These are phyloP conservation scores for Dendrothele bispora DNA, from an alignment of 768 basidiomycete species.

Conservation along the genomic window DNA sequence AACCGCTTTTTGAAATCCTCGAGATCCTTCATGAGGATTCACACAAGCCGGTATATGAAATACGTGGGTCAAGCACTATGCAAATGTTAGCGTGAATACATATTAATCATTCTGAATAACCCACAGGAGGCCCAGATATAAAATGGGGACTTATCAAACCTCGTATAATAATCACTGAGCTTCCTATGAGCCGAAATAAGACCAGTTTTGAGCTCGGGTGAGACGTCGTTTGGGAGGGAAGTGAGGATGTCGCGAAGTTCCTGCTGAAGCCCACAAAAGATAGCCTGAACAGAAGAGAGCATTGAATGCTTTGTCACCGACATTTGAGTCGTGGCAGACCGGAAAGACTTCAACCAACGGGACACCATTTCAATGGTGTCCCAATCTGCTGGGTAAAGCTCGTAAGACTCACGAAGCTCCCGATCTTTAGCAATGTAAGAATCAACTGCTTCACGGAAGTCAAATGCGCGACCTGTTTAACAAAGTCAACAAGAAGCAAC, in stretches of 20 bases:
- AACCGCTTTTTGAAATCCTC: too few relatives aligned
- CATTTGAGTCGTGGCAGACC: constrained; percentile 31
- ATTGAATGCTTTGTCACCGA: constrained; percentile 28
- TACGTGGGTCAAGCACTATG: constrained; percentile 33
- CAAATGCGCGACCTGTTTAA: constrained; percentile 27
- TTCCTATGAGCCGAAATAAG: constrained; percentile 28
- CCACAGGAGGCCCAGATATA: constrained; percentile 30
- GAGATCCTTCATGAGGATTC: too few relatives aligned
- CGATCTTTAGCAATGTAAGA: constrained; percentile 17
- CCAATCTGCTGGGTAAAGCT: constrained; percentile 27
- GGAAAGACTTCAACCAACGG: constrained; percentile 27
- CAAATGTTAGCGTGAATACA: too few relatives aligned
- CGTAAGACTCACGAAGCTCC: constrained; percentile 13
- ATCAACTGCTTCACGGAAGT: constrained; percentile 15
- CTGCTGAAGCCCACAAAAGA: constrained; percentile 33
- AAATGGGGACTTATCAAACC: constrained; percentile 29
- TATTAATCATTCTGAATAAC: constrained; percentile 6
- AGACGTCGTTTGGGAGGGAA: constrained; percentile 14
- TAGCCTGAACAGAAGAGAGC: constrained; percentile 30
- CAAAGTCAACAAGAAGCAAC: too few relatives aligned
- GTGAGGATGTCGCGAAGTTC: constrained; percentile 18
- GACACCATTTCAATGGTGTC: constrained; percentile 16
- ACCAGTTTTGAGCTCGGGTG: constrained; percentile 17
- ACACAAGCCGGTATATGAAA: constrained; percentile 22
- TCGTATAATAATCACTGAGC: constrained; percentile 31